Evolutionary conservation across 139 green algal species (phyloP).

Genomic region (Chlorella sp.): DNA sequence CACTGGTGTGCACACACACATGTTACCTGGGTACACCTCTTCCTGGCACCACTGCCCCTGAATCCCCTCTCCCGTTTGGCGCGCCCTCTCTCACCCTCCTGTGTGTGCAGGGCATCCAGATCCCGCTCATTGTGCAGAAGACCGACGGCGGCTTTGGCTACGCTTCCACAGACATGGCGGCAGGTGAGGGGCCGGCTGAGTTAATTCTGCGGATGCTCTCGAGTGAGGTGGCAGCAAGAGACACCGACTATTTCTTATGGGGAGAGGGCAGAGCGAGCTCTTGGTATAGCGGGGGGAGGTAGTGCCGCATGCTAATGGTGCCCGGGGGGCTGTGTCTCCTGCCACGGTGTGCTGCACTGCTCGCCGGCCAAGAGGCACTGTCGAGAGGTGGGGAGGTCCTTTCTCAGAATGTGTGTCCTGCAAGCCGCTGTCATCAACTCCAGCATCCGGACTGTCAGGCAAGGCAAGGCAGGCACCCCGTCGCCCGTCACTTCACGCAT

Average conservation of each 20-base stretch:
- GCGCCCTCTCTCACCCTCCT: constrained; percentile 18
- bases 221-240: not conserved
- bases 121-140: constrained; percentile 97
- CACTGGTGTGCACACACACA: too few species aligned
- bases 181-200: not conserved
- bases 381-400: too few species aligned
- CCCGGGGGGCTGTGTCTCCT: too few species aligned
- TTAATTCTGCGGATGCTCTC: not conserved
- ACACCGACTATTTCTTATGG: not conserved
- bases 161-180: constrained; percentile 93
- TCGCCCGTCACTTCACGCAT: not conserved
- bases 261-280: too few species aligned
- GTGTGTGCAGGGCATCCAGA: constrained; percentile 70
- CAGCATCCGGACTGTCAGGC: too few species aligned
- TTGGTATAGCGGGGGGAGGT: too few species aligned
- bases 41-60: not conserved
- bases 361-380: too few species aligned
- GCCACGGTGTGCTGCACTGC: too few species aligned
- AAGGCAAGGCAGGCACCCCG: not conserved
- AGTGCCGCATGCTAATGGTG: too few species aligned
- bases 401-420: too few species aligned
- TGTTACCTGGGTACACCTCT: too few species aligned
- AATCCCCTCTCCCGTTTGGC: not conserved
- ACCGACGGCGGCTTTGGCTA: constrained; percentile 97
- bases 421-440: too few species aligned